phyloP scores from a whole-genome alignment of 805 yeast genomes.

The Wickerhamiella musiphila region DNA sequence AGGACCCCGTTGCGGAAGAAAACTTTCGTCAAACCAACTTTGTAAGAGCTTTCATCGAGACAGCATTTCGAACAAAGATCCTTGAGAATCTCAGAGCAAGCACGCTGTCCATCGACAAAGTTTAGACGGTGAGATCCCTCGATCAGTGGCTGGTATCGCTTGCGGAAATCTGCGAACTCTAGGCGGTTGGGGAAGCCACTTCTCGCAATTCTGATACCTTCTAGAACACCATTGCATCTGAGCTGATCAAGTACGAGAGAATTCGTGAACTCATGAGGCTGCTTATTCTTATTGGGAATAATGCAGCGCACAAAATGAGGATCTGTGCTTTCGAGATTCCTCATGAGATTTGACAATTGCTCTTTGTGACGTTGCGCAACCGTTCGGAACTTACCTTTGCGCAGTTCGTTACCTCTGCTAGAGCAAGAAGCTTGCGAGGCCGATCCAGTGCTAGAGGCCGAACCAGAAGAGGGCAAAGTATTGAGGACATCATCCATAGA shows the following conservation, averaged over 20 bases:
- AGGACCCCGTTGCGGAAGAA: constrained; percentile 64
- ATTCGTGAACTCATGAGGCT: constrained; percentile 55
- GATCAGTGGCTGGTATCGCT: constrained; percentile 58
- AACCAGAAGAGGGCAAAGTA: constrained; percentile 11
- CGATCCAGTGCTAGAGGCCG: constrained; percentile 14
- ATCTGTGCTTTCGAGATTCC: constrained; percentile 57
- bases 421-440: constrained; percentile 11
- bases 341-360: constrained; percentile 56
- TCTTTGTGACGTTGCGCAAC: constrained; percentile 81
- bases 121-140: constrained; percentile 22
- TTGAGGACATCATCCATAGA: constrained; percentile 16
- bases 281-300: constrained; percentile 66
- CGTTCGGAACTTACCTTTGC: constrained; percentile 40
- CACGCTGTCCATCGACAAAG: constrained; percentile 36
- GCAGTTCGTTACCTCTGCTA: constrained; percentile 10
- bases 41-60: constrained; percentile 43
- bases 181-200: constrained; percentile 94
- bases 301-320: constrained; percentile 97
- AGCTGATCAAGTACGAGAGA: constrained; percentile 69
- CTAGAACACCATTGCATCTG: constrained; percentile 92
- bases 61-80: too few relatives aligned
- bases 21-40: constrained; percentile 54
- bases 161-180: constrained; percentile 61
- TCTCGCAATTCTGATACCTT: constrained; percentile 92
- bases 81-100: constrained; percentile 49